Conservation (phyloP, 495 filamentous ascomycete genomes). For the Parathielavia hyrcaniae region DNA sequence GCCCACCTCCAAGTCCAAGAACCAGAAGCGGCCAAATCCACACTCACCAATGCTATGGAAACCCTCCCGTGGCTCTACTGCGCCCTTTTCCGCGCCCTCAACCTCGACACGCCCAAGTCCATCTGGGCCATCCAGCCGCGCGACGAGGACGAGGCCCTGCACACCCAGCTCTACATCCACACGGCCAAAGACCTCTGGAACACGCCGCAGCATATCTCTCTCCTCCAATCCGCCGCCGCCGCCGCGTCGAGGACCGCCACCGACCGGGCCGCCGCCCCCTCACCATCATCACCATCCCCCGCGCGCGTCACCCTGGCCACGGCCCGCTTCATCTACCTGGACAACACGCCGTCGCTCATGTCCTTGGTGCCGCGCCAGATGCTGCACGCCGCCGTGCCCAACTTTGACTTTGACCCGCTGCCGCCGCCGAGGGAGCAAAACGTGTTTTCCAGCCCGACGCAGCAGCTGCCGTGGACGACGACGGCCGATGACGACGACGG, state of each 20-base stretch:
- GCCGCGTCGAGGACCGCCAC: slow-evolving; percentile 40
- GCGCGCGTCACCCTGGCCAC: slow-evolving; percentile 45
- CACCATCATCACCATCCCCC: too few relatives aligned
- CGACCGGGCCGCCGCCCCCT: slow-evolving; percentile 43
- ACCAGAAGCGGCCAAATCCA: slow-evolving; percentile 53
- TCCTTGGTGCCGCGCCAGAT: slow-evolving; percentile 49
- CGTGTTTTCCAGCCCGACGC: slow-evolving; percentile 41
- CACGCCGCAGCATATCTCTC: slow-evolving; percentile 59
- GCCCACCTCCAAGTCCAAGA: slow-evolving; percentile 67
- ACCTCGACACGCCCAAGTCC: slow-evolving; percentile 62
- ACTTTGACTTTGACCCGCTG: slow-evolving; percentile 63
- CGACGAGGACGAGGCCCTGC: slow-evolving; percentile 61
- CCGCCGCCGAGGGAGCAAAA: slow-evolving; percentile 49
- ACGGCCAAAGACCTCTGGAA: slow-evolving; percentile 88
- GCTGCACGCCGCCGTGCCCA: slow-evolving; percentile 42
- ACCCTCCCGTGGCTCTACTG: slow-evolving; percentile 75
- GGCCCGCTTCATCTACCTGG: slow-evolving; percentile 72
- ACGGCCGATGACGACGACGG: not conserved
- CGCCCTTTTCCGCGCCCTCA: slow-evolving; percentile 68
- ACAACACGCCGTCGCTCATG: slow-evolving; percentile 63
- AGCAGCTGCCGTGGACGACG: slow-evolving; percentile 29
- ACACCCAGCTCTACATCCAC: slow-evolving; percentile 71
- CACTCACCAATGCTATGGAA: slow-evolving; percentile 59
- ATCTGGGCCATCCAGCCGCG: slow-evolving; percentile 76
- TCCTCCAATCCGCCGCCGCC: slow-evolving; percentile 65